Evolutionary conservation across 1,284 basidiomycete genomes (phyloP).

Genomic region (Malassezia psittaci): DNA sequence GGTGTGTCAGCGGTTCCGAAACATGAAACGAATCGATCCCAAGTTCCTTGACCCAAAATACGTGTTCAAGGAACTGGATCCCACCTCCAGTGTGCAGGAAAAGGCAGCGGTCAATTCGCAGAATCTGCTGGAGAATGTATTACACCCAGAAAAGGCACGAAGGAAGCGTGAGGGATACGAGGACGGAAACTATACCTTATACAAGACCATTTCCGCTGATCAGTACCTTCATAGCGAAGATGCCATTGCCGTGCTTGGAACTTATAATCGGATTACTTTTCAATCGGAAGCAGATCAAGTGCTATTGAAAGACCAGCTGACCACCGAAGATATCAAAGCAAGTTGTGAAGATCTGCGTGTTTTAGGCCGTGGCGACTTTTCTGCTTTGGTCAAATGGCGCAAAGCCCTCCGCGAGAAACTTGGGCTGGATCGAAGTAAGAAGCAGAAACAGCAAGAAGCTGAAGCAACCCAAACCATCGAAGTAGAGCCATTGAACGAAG

Average conservation of each 20-base stretch:
- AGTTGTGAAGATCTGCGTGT: constrained; percentile 91
- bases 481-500: constrained; percentile 56
- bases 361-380: constrained; percentile 94
- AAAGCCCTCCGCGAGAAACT: constrained; percentile 62
- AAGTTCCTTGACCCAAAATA: constrained; percentile 96
- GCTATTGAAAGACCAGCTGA: constrained; percentile 56
- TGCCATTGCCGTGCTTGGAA: constrained; percentile 64
- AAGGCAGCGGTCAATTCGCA: constrained; percentile 27
- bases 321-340: constrained; percentile 64
- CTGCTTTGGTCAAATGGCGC: constrained; percentile 77
- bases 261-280: constrained; percentile 74
- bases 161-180: constrained; percentile 88
- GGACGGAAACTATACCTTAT: constrained; percentile 85
- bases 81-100: constrained; percentile 19
- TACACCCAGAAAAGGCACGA: constrained; percentile 92
- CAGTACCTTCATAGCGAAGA: constrained; percentile 61
- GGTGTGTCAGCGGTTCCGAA: constrained; percentile 88
- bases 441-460: constrained; percentile 19
- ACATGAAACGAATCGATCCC: constrained; percentile 89
- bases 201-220: constrained; percentile 62
- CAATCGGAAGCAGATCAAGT: constrained; percentile 57
- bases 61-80: constrained; percentile 80
- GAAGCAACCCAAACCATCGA: constrained; percentile 49
- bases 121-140: constrained; percentile 60
- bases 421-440: constrained; percentile 29